Conservation (phyloP, 169 alveolate genomes). For the Plasmodium gonderi region DNA sequence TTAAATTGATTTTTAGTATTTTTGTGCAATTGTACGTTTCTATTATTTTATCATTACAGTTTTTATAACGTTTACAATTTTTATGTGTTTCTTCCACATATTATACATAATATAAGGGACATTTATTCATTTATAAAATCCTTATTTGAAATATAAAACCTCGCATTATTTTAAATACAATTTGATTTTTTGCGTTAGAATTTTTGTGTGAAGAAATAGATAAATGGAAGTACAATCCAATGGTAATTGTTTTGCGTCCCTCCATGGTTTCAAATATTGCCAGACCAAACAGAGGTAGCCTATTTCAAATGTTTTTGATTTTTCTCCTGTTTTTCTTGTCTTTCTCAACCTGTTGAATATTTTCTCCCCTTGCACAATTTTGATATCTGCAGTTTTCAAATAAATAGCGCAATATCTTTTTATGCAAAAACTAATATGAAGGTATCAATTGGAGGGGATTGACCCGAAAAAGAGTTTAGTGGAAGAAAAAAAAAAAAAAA, state of each 20-base stretch:
- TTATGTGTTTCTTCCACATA: neutral
- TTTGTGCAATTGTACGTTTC: too few species aligned
- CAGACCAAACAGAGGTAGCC: neutral
- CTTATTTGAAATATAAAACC: constrained; percentile 21
- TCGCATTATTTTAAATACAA: constrained; percentile 1
- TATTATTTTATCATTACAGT: too few species aligned
- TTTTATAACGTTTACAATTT: too few species aligned
- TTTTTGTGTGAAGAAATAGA: too few species aligned
- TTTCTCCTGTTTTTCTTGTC: neutral
- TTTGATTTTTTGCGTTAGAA: neutral
- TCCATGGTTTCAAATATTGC: neutral
- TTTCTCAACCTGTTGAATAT: neutral
- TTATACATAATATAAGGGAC: neutral
- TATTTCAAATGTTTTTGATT: neutral
- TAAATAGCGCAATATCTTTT: neutral
- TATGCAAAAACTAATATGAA: neutral
- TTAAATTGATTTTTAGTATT: neutral
- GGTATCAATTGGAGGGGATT: too few species aligned
- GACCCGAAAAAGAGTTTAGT: too few species aligned
- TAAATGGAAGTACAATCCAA: too few species aligned
- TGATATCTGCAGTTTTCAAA: neutral
- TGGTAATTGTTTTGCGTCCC: too few species aligned
- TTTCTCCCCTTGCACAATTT: neutral
- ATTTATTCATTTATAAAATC: neutral
- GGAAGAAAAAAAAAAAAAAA: too few species aligned